Evolutionary conservation across 2,329 filamentous ascomycete species (phyloP).

Genomic region (Beauveria asiatica): DNA sequence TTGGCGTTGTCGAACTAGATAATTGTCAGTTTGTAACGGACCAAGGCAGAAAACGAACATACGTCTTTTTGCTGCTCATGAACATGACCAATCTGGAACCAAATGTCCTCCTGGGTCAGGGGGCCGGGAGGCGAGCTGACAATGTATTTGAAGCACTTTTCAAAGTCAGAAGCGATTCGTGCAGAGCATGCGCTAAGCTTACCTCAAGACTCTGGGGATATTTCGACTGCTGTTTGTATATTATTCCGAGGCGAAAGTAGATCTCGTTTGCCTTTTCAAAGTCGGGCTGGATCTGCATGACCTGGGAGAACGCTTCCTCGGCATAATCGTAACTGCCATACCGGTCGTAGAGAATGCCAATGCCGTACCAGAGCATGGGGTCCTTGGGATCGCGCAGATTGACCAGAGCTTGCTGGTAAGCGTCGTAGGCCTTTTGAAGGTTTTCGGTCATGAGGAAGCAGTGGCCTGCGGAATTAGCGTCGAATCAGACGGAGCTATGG

Average conservation of each 20-base stretch:
- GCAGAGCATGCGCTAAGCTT: slow-evolving; percentile 22
- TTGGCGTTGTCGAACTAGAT: slow-evolving; percentile 87
- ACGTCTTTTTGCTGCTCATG: slow-evolving; percentile 99
- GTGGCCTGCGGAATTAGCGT: slow-evolving; percentile 54
- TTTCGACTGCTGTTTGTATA: slow-evolving; percentile 97
- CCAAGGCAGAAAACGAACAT: slow-evolving; percentile 31
- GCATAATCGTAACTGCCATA: slow-evolving; percentile 96
- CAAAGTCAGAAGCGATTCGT: neutral
- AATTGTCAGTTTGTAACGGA: slow-evolving; percentile 27
- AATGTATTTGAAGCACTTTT: slow-evolving; percentile 95
- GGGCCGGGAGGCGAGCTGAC: slow-evolving; percentile 86
- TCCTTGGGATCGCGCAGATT: slow-evolving; percentile 94
- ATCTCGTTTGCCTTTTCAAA: slow-evolving; percentile 99
- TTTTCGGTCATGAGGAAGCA: slow-evolving; percentile 99
- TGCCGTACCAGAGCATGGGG: slow-evolving; percentile 97
- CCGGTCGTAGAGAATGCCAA: slow-evolving; percentile 92
- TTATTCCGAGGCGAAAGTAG: slow-evolving; percentile 97
- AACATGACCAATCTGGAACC: slow-evolving; percentile 99
- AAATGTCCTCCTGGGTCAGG: slow-evolving; percentile 94
- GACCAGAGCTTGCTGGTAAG: slow-evolving; percentile 91
- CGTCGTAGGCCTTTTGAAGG: slow-evolving; percentile 89
- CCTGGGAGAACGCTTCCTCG: slow-evolving; percentile 95
- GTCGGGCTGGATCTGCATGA: slow-evolving; percentile 96
- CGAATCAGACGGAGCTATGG: neutral
- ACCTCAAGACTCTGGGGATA: slow-evolving; percentile 88